Conservation (phyloP, 257 asterid genomes). For the Osmanthus fragrans region DNA sequence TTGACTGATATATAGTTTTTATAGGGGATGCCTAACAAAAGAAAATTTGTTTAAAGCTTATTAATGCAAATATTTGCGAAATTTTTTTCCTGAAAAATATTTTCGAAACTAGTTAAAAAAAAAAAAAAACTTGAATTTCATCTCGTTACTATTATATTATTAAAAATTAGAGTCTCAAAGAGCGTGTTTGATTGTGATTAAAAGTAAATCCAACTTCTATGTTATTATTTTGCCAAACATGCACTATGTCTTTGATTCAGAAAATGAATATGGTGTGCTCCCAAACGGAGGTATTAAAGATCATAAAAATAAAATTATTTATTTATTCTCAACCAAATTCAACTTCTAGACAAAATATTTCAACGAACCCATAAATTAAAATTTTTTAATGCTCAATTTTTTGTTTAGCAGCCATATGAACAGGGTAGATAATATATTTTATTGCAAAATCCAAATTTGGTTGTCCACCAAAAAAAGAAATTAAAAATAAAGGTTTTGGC, state of each 20-base stretch:
- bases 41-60: not conserved
- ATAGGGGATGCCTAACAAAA: not conserved
- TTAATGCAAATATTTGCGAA: not conserved
- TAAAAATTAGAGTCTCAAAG: not conserved
- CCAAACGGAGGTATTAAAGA: not conserved
- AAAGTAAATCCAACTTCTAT: not conserved
- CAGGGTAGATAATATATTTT: not conserved
- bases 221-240: not conserved
- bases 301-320: not conserved
- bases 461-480: not conserved
- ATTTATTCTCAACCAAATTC: not conserved
- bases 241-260: not conserved
- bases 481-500: constrained; percentile 13
- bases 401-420: not conserved
- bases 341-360: not conserved
- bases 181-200: not conserved
- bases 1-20: constrained; percentile 1
- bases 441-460: constrained; percentile 24
- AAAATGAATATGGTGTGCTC: not conserved
- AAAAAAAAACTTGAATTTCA: too few species aligned
- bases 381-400: constrained; percentile 11
- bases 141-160: too few species aligned
- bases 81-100: not conserved
- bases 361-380: constrained; percentile 1
- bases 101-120: not conserved